Percentiles rank a stretch among this genome's conserved stretches.
Conservation (phyloP, 2,329 filamentous ascomycete species). For the Metarhizium guizhouense region DNA sequence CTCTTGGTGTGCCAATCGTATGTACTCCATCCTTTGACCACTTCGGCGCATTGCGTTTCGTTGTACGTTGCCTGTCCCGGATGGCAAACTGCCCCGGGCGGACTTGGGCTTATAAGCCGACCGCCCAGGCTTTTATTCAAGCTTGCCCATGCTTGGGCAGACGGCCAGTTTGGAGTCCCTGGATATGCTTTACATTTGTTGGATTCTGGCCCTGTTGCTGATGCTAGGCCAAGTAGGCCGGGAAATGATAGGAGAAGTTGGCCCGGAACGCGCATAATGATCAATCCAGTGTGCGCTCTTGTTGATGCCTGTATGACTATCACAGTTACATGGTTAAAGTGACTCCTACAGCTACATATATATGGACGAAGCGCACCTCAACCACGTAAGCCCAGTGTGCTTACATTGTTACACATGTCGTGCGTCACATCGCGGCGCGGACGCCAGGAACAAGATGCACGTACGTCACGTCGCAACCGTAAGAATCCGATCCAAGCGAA, state of each 20-base stretch:
- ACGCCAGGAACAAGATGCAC: too few relatives aligned
- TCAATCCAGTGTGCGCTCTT: background rate
- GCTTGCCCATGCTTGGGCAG: slow-evolving; percentile 30
- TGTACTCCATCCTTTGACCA: slow-evolving; percentile 16
- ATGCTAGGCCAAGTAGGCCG: background rate
- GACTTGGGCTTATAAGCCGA: slow-evolving; percentile 30
- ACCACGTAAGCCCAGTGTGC: too few relatives aligned
- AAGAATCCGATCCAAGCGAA: too few relatives aligned
- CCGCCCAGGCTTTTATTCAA: slow-evolving; percentile 37
- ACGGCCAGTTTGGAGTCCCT: slow-evolving; percentile 37
- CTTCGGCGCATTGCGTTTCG: slow-evolving; percentile 18
- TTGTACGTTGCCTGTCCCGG: slow-evolving; percentile 15
- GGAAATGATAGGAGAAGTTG: background rate
- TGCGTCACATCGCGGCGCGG: too few relatives aligned
- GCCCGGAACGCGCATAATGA: background rate
- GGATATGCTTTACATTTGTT: slow-evolving; percentile 38
- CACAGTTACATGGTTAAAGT: too few relatives aligned
- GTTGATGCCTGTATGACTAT: background rate
- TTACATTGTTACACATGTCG: too few relatives aligned
- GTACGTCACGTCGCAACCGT: too few relatives aligned
- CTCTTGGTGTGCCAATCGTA: slow-evolving; percentile 19
- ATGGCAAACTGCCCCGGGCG: slow-evolving; percentile 25
- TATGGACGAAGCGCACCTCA: too few relatives aligned
- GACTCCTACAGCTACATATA: too few relatives aligned
- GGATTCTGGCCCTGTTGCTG: background rate